Evolutionary conservation across 352 stramenopile species (phyloP).

Genomic region (Globisporangium cederbergense): DNA sequence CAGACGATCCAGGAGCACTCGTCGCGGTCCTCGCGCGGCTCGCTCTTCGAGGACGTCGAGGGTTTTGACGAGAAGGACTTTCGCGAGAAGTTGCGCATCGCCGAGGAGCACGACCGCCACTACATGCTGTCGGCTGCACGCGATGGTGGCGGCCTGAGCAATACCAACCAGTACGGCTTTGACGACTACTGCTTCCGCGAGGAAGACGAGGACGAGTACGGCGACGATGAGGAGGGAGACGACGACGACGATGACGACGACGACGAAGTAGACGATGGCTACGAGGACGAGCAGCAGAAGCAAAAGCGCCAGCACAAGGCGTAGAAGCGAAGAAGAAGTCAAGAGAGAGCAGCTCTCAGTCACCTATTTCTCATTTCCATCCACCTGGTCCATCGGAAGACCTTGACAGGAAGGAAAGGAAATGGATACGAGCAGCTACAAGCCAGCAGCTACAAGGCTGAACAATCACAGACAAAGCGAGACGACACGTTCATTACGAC

Average conservation of each 20-base stretch:
- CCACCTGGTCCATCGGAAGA: slow-evolving; percentile 17
- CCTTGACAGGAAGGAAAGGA: background rate
- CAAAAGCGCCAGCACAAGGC: slow-evolving; percentile 23
- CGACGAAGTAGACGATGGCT: background rate
- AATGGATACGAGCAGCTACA: background rate
- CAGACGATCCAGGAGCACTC: slow-evolving; percentile 45
- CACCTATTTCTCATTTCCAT: background rate
- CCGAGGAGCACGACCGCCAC: slow-evolving; percentile 14
- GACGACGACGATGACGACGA: slow-evolving; percentile 11
- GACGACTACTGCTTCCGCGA: slow-evolving; percentile 15
- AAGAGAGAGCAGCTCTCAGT: background rate
- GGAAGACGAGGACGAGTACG: slow-evolving; percentile 28
- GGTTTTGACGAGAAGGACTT: slow-evolving; percentile 19
- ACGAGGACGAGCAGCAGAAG: slow-evolving; percentile 16
- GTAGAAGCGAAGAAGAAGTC: slow-evolving; percentile 5
- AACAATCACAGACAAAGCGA: background rate
- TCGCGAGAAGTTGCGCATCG: slow-evolving; percentile 13
- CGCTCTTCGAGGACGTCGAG: slow-evolving; percentile 22
- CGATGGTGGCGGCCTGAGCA: background rate
- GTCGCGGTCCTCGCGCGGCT: slow-evolving; percentile 20
- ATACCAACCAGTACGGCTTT: slow-evolving; percentile 4
- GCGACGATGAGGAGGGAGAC: slow-evolving; percentile 14
- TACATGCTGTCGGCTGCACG: background rate
- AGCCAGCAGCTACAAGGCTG: background rate
- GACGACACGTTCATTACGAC: slow-evolving; percentile 11